Percentiles rank a stretch among this genome's conserved stretches.
These are phyloP conservation scores for Asterella californica DNA, from an alignment of 225 moss, liverwort and hornwort species.

Conservation along the genomic window DNA sequence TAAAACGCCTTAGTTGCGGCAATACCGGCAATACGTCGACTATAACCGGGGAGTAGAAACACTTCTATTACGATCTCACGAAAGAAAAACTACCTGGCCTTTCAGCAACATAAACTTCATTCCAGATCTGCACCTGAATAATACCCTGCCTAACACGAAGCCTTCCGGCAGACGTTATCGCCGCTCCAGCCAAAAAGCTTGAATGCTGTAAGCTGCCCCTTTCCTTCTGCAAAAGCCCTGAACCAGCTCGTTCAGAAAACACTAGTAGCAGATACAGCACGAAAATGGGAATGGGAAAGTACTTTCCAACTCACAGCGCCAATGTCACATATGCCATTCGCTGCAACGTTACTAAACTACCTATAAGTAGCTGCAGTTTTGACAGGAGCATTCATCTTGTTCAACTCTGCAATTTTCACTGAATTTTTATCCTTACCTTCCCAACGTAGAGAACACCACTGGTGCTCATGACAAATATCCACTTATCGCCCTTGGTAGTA, in stretches of 20 bases:
- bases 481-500: constrained; percentile 72
- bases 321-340: neutral
- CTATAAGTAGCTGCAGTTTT: too few relatives aligned
- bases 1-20: too few relatives aligned
- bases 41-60: too few relatives aligned
- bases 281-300: neutral
- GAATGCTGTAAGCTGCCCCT: constrained; percentile 93
- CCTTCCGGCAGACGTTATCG: constrained; percentile 77
- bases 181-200: constrained; percentile 93
- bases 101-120: neutral
- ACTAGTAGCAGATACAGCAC: neutral
- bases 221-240: constrained; percentile 56
- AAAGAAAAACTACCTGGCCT: neutral
- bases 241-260: neutral
- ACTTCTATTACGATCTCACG: too few relatives aligned
- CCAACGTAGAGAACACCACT: constrained; percentile 71
- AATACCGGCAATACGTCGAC: too few relatives aligned
- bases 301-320: neutral
- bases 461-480: constrained; percentile 97
- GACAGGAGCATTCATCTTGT: too few relatives aligned
- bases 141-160: constrained; percentile 69
- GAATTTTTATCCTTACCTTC: constrained; percentile 44
- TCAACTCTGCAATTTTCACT: too few relatives aligned
- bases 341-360: too few relatives aligned
- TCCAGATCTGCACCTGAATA: constrained; percentile 66